Percentiles rank a stretch among this genome's conserved stretches.
Evolutionary conservation across 495 filamentous ascomycete species (phyloP).

Genomic region (Penicillium cosmopolitanum): DNA sequence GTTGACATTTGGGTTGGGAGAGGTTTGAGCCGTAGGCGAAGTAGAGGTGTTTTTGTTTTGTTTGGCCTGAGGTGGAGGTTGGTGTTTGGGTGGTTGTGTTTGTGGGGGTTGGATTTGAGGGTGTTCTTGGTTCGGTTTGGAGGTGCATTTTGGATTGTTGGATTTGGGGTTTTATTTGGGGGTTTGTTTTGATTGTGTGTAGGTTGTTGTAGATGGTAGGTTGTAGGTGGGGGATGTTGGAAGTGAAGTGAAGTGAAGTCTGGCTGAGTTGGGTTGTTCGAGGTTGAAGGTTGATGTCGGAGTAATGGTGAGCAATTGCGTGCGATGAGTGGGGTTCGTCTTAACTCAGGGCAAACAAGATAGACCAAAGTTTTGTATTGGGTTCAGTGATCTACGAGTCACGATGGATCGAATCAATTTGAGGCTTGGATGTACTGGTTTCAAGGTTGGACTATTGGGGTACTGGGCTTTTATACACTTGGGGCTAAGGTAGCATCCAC

Average conservation of each 20-base stretch:
- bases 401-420: no score
- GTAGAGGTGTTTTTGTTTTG: constrained; percentile 50
- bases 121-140: background rate
- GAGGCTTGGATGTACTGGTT: no score
- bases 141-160: background rate
- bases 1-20: constrained; percentile 65
- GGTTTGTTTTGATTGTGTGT: constrained; percentile 15
- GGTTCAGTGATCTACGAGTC: no score
- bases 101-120: background rate
- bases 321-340: no score
- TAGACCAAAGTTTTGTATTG: no score
- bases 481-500: no score
- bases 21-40: constrained; percentile 79
- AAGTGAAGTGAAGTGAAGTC: background rate
- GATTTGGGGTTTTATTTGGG: background rate
- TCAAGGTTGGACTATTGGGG: no score
- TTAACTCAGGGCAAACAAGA: no score
- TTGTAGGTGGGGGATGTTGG: background rate
- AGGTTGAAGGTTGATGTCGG: background rate
- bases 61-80: constrained; percentile 6
- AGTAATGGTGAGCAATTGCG: background rate
- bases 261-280: background rate
- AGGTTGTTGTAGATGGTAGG: background rate
- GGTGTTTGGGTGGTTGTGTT: constrained; percentile 1
- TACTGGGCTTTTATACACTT: no score